Base-by-base conservation (phyloP, 2,329 filamentous ascomycete genomes). In the Neophaeococcomyces aloes region DNA sequence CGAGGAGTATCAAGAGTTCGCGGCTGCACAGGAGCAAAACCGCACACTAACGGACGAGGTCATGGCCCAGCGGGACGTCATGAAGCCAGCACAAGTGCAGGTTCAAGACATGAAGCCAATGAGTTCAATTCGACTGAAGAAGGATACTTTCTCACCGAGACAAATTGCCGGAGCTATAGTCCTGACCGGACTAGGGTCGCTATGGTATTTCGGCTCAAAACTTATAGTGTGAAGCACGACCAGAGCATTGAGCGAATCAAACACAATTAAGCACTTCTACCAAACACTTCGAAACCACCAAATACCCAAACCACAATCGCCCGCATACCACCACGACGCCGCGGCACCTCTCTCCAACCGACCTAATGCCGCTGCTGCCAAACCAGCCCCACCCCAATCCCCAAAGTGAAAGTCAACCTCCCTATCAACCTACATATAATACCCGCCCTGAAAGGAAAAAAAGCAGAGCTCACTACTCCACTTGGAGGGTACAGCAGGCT, bases 1-100 rank as follows among this genome's bases (percentile, higher is more conserved):
- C 25, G 64, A 84, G 61, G 66, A 69, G 59, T 67, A 54, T 36
- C 34, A 51, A 23, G 15, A 38, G n/a, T 47, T 52, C 17, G 53
- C 52, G 2, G 35, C 38, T 4, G 42, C 44, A 7, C 53, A 55
- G 38, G 53, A 55, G 38, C 47, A 36, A 21, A 52, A 53, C 33
- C n/a, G 37, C 21, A 53, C 49, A 13, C 38, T 48, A 29, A 50
- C 48, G 48, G 43, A 42, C 10, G 45, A 45, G 18, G 29, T 44
- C 7, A 13, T 48, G 23, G 38, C 45, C 4, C 29, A 34, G 18
- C 37, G 37, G 48, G 54, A 39, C 14, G 32, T 18, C n/a, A 34
- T 42, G 34, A 35, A 18, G 11, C 27, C 14, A 30, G 29, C 23
- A 8, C 34, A 35, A 13, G 29, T 30, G 10, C 13, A 36, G 18